Conservation (phyloP, 1,284 basidiomycete species). For the Tranzscheliella williamsii region DNA sequence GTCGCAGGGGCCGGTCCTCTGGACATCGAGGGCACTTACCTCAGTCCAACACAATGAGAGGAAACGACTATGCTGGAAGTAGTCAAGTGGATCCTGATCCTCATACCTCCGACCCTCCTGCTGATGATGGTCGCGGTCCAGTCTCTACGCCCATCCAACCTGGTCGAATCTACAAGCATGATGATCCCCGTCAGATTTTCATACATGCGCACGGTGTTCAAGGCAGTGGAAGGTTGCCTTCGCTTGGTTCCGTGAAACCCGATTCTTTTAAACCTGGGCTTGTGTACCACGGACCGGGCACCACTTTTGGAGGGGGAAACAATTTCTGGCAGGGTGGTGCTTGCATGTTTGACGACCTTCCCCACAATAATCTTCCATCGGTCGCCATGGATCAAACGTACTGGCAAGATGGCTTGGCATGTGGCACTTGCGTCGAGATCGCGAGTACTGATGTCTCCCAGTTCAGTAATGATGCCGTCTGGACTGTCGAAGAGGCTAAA, state of each 20-base stretch:
- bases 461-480: constrained; percentile 18
- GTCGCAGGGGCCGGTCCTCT: no score
- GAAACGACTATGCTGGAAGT: no score
- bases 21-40: no score
- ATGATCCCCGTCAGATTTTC: not conserved
- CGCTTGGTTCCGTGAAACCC: constrained; percentile 4
- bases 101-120: not conserved
- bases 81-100: no score
- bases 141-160: not conserved
- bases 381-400: constrained; percentile 35
- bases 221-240: constrained; percentile 3
- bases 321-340: constrained; percentile 32
- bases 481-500: constrained; percentile 11
- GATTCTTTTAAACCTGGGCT: constrained; percentile 15
- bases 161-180: not conserved
- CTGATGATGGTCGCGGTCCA: not conserved
- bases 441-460: constrained; percentile 10
- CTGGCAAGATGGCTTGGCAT: constrained; percentile 34
- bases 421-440: constrained; percentile 38
- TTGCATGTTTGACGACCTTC: constrained; percentile 29
- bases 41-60: no score
- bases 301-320: constrained; percentile 14
- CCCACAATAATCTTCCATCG: constrained; percentile 21
- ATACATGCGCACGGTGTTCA: constrained; percentile 13
- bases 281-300: constrained; percentile 30